A percentile compares a stretch with the other conserved stretches of the same genome.
phyloP scores from a whole-genome alignment of 2,329 filamentous ascomycete genomes.

The Sporothrix pallida region DNA sequence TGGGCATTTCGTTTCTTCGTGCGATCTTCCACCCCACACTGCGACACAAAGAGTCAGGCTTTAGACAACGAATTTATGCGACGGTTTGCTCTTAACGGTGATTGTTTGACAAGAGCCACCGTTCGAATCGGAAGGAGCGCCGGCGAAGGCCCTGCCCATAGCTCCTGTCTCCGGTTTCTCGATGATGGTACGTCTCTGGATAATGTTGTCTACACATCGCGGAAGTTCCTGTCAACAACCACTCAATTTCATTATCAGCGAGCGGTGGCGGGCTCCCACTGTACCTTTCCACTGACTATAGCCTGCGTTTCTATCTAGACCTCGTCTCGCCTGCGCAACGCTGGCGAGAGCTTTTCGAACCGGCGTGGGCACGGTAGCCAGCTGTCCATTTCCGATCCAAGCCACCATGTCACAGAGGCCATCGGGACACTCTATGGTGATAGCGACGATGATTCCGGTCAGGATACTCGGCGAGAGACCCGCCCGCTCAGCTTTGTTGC shows the following conservation, averaged over 20 bases:
- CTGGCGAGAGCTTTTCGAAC: slow-evolving; percentile 62
- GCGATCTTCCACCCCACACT: not conserved
- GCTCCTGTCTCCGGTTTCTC: slow-evolving; percentile 34
- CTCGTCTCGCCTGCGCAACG: slow-evolving; percentile 64
- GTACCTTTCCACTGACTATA: not conserved
- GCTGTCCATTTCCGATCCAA: slow-evolving; percentile 80
- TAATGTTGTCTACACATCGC: slow-evolving; percentile 37
- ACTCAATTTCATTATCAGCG: too few species aligned
- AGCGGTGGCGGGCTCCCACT: too few species aligned
- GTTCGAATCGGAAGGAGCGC: slow-evolving; percentile 31
- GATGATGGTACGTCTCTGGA: slow-evolving; percentile 41
- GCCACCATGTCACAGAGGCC: slow-evolving; percentile 91
- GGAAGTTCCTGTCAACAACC: not conserved
- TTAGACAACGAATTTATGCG: slow-evolving; percentile 20
- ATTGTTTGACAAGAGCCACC: not conserved
- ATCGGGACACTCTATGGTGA: slow-evolving; percentile 91
- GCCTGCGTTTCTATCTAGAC: slow-evolving; percentile 50
- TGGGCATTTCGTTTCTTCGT: not conserved
- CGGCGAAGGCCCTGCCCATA: slow-evolving; percentile 35
- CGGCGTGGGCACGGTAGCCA: slow-evolving; percentile 64
- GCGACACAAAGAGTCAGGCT: slow-evolving; percentile 10
- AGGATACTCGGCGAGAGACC: slow-evolving; percentile 56
- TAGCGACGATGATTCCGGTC: slow-evolving; percentile 65
- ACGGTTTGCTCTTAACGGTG: not conserved
- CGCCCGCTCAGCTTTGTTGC: slow-evolving; percentile 78